Conservation (phyloP, 208 protist genomes). For the Acanthamoeba divionensis region DNA sequence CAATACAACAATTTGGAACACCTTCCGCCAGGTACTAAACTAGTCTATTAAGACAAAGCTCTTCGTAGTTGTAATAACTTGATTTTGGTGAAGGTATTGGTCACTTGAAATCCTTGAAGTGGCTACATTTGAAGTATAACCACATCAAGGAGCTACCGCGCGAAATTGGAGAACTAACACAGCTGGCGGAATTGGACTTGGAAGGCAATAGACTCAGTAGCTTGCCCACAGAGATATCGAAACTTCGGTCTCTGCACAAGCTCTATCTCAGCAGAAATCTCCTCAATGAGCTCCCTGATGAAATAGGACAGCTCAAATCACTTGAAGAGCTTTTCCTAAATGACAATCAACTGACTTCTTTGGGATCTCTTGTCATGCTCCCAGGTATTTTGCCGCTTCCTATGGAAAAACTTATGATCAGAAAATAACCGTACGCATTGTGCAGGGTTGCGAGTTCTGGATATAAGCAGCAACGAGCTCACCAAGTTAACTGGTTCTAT, state of each 20-base stretch:
- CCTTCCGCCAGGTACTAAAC: background rate
- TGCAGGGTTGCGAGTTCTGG: conserved; percentile 45
- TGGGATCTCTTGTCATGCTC: conserved; percentile 9
- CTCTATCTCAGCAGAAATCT: conserved; percentile 60
- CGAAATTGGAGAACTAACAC: conserved; percentile 50
- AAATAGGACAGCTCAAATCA: conserved; percentile 41
- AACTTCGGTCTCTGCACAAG: conserved; percentile 51
- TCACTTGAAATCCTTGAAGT: conserved; percentile 39
- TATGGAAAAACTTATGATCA: background rate
- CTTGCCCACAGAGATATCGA: conserved; percentile 46
- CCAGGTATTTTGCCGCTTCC: background rate
- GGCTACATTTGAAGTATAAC: conserved; percentile 63
- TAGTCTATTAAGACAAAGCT: background rate
- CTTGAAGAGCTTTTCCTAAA: conserved; percentile 57
- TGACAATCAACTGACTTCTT: conserved; percentile 55
- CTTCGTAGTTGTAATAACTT: background rate
- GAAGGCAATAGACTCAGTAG: conserved; percentile 56
- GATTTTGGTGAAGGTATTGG: conserved; percentile 2
- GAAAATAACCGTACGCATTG: background rate
- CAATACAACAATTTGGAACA: conserved; percentile 62
- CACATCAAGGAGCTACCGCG: conserved; percentile 52
- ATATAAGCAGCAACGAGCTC: conserved; percentile 49
- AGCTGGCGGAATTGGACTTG: conserved; percentile 56
- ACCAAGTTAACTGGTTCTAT: conserved; percentile 7
- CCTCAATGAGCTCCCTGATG: conserved; percentile 28